Base-by-base conservation (phyloP, 2,329 filamentous ascomycete species). In the Paecilomyces fulvus region DNA sequence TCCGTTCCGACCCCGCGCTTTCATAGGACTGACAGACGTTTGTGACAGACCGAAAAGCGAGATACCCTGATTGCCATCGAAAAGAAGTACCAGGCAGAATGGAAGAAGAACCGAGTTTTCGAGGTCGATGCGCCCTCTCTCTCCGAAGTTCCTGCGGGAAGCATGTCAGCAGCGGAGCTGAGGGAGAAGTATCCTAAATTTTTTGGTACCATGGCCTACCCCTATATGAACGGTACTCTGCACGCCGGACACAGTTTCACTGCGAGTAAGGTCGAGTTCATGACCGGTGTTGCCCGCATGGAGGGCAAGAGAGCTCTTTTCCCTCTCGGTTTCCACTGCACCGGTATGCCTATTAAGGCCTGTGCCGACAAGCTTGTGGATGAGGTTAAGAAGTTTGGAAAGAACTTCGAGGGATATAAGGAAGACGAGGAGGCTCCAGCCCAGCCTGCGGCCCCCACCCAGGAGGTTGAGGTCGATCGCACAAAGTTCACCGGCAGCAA, bases 301-400 rank as follows among this genome's bases (percentile, higher is more conserved):
- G 84, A 91, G 72, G 94, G 94, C 68, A 92, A 92, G 79, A 82
- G 87, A 54, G 81, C 87, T 56, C 79, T 97, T 54, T 96, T 94
- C 72, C 94, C 94, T 56, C 87, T 94, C 68, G 94, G 92, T 30
- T 99, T 91, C 78, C 94, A 99, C 79, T 90, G 88, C 76, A 97
- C 92, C 0, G 94, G 94, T 65, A 95, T 99, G 87, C 91, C 92
- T 50, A 99, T 99, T 79, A 96, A 96, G 76, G 92, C 94, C 5
- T 95, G 90, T 67, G 91, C 94, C 55, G 92, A 99, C 79, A 97
- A 97, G 80, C 83, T 99, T 50, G 85, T 87, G 58, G 85, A 90
- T 60, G 94, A 99, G 76, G 87, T 97, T 56, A 85, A 89, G 74
- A 80, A 88, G 76, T 99, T 97, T 67, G 94, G 94, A 21, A 77